These are phyloP conservation scores for Sanguinoderma infundibulare DNA, from an alignment of 1,284 basidiomycete species.

Conservation along the genomic window DNA sequence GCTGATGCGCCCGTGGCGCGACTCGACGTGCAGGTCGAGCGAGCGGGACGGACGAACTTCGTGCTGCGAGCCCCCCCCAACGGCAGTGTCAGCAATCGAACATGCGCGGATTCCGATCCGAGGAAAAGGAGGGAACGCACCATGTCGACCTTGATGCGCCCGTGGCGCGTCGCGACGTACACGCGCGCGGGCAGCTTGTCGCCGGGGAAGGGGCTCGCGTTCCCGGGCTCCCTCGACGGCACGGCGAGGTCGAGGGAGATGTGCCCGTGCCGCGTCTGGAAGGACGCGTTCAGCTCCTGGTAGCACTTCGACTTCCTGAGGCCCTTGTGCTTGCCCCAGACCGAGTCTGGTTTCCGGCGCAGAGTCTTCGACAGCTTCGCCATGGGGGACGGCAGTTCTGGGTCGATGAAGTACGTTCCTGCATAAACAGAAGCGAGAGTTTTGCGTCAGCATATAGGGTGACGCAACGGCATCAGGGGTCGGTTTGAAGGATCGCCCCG, in stretches of 20 bases:
- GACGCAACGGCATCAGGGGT: too few relatives aligned
- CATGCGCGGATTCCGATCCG: too few relatives aligned
- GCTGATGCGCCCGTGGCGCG: constrained; percentile 28
- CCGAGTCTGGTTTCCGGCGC: constrained; percentile 8
- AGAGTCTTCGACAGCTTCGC: background rate
- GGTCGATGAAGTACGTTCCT: constrained; percentile 28
- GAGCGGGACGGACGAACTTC: constrained; percentile 30
- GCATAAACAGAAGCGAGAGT: background rate
- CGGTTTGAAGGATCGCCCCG: background rate
- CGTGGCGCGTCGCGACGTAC: constrained; percentile 29
- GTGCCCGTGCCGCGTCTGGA: constrained; percentile 33
- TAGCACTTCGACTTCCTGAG: background rate
- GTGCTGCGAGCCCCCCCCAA: too few relatives aligned
- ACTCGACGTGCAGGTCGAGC: constrained; percentile 33
- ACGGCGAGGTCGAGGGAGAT: constrained; percentile 28
- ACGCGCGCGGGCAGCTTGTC: constrained; percentile 24
- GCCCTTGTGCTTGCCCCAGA: constrained; percentile 17
- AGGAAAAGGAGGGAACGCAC: constrained; percentile 20
- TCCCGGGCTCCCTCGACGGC: constrained; percentile 4
- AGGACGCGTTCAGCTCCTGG: constrained; percentile 30
- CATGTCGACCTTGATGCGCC: constrained; percentile 30
- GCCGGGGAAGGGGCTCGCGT: background rate
- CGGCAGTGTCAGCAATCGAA: too few relatives aligned
- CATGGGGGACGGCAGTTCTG: constrained; percentile 12
- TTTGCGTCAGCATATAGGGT: background rate